Conservation (phyloP, 2,329 filamentous ascomycete species). For the Xylariaceae sp. region DNA sequence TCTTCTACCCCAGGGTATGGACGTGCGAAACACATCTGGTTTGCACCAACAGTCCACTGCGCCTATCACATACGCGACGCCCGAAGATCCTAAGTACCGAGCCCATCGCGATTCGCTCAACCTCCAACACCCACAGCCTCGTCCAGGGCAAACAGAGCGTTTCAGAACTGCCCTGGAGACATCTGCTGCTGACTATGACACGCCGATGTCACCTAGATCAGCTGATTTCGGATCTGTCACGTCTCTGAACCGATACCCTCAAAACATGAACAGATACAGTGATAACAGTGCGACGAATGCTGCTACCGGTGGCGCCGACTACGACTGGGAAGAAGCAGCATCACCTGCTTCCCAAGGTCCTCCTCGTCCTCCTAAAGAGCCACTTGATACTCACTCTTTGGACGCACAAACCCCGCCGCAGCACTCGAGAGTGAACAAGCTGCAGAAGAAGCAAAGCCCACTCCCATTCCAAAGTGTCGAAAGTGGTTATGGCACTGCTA, state of each 20-base stretch:
- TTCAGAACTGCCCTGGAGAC: slow-evolving; percentile 73
- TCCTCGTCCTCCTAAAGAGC: slow-evolving; percentile 62
- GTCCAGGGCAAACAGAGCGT: slow-evolving; percentile 69
- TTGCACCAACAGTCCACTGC: slow-evolving; percentile 40
- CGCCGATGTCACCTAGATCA: slow-evolving; percentile 58
- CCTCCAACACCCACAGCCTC: slow-evolving; percentile 75
- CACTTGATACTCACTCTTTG: slow-evolving; percentile 42
- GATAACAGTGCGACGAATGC: slow-evolving; percentile 39
- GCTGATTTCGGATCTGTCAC: slow-evolving; percentile 63
- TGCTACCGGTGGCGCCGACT: slow-evolving; percentile 42
- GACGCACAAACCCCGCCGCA: slow-evolving; percentile 44
- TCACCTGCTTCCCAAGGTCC: slow-evolving; percentile 47
- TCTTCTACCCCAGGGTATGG: slow-evolving; percentile 33
- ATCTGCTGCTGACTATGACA: slow-evolving; percentile 66
- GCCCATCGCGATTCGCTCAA: slow-evolving; percentile 79
- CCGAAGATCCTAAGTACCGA: slow-evolving; percentile 75
- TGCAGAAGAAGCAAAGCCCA: slow-evolving; percentile 51
- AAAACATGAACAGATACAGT: slow-evolving; percentile 48
- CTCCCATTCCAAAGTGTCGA: slow-evolving; percentile 56
- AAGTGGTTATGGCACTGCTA: slow-evolving; percentile 51
- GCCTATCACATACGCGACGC: slow-evolving; percentile 53
- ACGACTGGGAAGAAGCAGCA: slow-evolving; percentile 34
- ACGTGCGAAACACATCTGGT: slow-evolving; percentile 22
- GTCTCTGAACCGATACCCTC: slow-evolving; percentile 53
- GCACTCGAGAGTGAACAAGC: slow-evolving; percentile 47